Evolutionary conservation across 73 alveolate species (phyloP).

Genomic region (Stentor coeruleus): DNA sequence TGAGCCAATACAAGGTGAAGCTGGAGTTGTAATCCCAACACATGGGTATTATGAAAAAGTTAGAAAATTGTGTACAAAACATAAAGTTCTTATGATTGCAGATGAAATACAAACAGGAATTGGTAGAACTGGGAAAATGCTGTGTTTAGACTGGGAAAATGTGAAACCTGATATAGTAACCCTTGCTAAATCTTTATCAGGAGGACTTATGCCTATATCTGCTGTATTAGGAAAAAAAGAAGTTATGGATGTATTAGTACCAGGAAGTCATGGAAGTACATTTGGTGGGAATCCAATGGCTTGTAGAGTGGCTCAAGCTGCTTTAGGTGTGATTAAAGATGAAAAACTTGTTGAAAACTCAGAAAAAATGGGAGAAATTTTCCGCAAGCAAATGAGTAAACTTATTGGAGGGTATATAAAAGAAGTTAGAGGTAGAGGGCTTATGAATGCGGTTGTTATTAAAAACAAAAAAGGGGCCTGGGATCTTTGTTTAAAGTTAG

Average conservation of each 20-base stretch:
- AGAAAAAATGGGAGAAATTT: slow-evolving; percentile 47
- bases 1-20: slow-evolving; percentile 96
- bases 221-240: slow-evolving; percentile 81
- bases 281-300: slow-evolving; percentile 93
- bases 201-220: slow-evolving; percentile 88
- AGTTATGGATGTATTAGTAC: slow-evolving; percentile 34
- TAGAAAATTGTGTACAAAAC: slow-evolving; percentile 56
- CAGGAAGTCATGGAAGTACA: slow-evolving; percentile 95
- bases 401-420: slow-evolving; percentile 33
- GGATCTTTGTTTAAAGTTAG: slow-evolving; percentile 44
- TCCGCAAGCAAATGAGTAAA: slow-evolving; percentile 44
- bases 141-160: slow-evolving; percentile 71
- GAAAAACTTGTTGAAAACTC: slow-evolving; percentile 75
- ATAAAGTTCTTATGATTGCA: slow-evolving; percentile 72
- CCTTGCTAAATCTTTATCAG: slow-evolving; percentile 77
- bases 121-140: slow-evolving; percentile 88
- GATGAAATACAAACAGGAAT: slow-evolving; percentile 95
- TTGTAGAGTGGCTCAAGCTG: slow-evolving; percentile 42
- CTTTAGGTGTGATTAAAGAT: slow-evolving; percentile 49
- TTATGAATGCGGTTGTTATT: slow-evolving; percentile 81
- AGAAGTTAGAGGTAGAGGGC: slow-evolving; percentile 83
- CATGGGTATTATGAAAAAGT: slow-evolving; percentile 54
- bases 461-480: slow-evolving; percentile 46
- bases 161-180: slow-evolving; percentile 50
- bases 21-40: slow-evolving; percentile 89